phyloP scores from a whole-genome alignment of 2,329 filamentous ascomycete species.

The Elsinoe perseae region DNA sequence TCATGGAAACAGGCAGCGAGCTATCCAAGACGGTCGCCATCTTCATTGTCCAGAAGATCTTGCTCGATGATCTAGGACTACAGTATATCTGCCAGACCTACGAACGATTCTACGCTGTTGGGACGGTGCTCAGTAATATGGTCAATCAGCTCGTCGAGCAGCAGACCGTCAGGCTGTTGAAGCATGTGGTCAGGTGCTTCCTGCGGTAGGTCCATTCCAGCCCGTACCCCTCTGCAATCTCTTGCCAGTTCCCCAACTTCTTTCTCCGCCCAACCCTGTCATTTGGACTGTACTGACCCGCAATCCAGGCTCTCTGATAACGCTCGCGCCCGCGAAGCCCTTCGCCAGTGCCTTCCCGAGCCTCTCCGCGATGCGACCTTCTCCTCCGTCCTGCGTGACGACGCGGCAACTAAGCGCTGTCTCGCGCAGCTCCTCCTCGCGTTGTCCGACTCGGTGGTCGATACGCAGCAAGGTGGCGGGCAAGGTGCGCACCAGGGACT shows the following conservation, averaged over 20 bases:
- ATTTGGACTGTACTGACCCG: too few relatives aligned
- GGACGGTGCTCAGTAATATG: constrained; percentile 97
- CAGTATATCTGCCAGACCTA: constrained; percentile 99
- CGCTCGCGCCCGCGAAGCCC: constrained; percentile 84
- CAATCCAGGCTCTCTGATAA: constrained; percentile 77
- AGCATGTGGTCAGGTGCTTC: constrained; percentile 97
- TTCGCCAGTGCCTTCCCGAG: constrained; percentile 92
- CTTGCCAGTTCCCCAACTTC: not conserved
- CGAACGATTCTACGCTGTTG: constrained; percentile 95
- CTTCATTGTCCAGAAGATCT: constrained; percentile 98
- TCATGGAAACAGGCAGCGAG: constrained; percentile 98
- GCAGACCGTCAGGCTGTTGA: constrained; percentile 88
- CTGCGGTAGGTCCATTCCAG: constrained; percentile 61
- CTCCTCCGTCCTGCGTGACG: constrained; percentile 88
- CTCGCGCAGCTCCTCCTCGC: constrained; percentile 96
- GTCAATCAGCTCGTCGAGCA: constrained; percentile 95
- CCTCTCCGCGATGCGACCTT: constrained; percentile 98
- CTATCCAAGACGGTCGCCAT: constrained; percentile 98
- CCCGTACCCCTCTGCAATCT: too few relatives aligned
- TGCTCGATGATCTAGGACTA: constrained; percentile 90
- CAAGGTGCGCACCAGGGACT: constrained; percentile 14
- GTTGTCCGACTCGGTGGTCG: constrained; percentile 59
- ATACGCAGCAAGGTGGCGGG: constrained; percentile 8
- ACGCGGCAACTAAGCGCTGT: constrained; percentile 94
- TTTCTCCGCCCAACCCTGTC: too few relatives aligned